These are phyloP conservation scores for Lyophyllum shimeji DNA, from an alignment of 768 basidiomycete species.

Conservation along the genomic window DNA sequence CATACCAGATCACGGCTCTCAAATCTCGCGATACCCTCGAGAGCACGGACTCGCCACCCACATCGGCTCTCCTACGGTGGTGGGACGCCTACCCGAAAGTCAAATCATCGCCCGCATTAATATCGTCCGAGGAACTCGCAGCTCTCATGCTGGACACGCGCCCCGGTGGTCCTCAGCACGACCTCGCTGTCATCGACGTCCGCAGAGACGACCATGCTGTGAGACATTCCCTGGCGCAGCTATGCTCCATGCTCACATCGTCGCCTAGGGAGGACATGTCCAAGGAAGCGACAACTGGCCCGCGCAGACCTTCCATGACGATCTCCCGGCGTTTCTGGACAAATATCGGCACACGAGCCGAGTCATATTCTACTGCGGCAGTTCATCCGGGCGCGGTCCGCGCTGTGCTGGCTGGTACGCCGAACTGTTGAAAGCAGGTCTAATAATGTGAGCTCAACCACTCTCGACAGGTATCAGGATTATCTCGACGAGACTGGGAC, in stretches of 20 bases:
- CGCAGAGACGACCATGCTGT: conserved; percentile 46
- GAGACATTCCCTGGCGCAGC: conserved; percentile 10
- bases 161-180: conserved; percentile 6
- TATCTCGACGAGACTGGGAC: conserved; percentile 32
- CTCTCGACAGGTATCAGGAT: conserved; percentile 46
- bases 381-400: conserved; percentile 51
- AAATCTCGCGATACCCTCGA: conserved; percentile 27
- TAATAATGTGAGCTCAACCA: background rate
- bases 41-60: background rate
- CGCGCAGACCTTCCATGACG: conserved; percentile 51
- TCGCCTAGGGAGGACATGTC: conserved; percentile 49
- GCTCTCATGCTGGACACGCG: conserved; percentile 25
- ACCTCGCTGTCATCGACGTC: conserved; percentile 50
- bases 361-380: conserved; percentile 57
- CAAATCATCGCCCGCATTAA: conserved; percentile 27
- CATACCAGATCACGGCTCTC: conserved; percentile 46
- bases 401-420: conserved; percentile 54
- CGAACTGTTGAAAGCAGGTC: background rate
- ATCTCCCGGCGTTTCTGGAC: conserved; percentile 40
- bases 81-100: conserved; percentile 54
- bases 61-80: conserved; percentile 41
- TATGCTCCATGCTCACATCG: background rate
- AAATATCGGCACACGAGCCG: conserved; percentile 35
- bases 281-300: conserved; percentile 47
- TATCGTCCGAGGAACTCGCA: conserved; percentile 39